phyloP scores from a whole-genome alignment of 2,329 filamentous ascomycete species.

The Exophiala sp. region DNA sequence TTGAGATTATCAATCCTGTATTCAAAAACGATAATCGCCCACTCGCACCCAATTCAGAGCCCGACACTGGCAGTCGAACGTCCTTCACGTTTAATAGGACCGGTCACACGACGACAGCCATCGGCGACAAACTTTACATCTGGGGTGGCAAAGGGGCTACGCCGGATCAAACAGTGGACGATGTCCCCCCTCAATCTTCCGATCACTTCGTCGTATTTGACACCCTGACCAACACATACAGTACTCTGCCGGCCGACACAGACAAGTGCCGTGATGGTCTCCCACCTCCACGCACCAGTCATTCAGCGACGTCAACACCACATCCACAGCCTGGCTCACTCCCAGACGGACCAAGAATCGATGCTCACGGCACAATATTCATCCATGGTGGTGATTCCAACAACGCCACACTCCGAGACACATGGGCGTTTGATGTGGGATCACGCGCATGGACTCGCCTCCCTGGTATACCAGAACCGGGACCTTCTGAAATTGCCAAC shows the following conservation, averaged over 20 bases:
- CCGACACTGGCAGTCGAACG: background rate
- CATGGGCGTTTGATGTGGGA: constrained; percentile 21
- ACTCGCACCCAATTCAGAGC: background rate
- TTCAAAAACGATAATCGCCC: constrained; percentile 1
- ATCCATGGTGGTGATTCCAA: constrained; percentile 18
- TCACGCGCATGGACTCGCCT: constrained; percentile 16
- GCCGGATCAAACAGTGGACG: background rate
- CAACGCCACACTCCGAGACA: constrained; percentile 12
- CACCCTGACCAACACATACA: constrained; percentile 10
- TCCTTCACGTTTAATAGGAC: background rate
- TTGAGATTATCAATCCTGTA: constrained; percentile 7
- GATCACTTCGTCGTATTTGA: constrained; percentile 14
- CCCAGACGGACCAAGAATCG: constrained; percentile 7
- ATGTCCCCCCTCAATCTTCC: background rate
- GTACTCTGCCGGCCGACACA: constrained; percentile 4
- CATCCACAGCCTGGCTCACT: constrained; percentile 7
- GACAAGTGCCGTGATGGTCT: constrained; percentile 13
- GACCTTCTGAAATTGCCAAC: constrained; percentile 5
- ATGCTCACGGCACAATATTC: constrained; percentile 20
- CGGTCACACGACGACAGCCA: constrained; percentile 10
- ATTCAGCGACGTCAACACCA: constrained; percentile 13
- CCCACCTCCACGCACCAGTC: constrained; percentile 8
- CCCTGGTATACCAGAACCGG: constrained; percentile 11
- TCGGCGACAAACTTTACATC: constrained; percentile 11
- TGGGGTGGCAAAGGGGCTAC: constrained; percentile 2